Evolutionary conservation across 2,329 filamentous ascomycete genomes (phyloP).

Genomic region (Sclerotinia glacialis): DNA sequence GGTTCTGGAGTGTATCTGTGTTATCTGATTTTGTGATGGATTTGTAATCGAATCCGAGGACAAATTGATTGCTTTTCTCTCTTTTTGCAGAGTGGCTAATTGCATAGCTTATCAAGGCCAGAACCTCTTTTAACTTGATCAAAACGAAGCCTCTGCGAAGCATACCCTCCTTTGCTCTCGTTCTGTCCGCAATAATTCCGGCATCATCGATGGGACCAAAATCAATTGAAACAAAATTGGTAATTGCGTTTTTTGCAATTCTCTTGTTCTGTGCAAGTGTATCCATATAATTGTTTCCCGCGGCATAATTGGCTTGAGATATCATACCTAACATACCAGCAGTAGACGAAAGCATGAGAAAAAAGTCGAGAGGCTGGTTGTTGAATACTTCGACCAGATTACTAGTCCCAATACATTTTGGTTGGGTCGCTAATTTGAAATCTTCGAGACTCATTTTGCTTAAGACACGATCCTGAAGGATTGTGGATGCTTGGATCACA

Average conservation of each 20-base stretch:
- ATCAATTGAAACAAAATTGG: not conserved
- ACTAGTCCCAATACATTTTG: not conserved
- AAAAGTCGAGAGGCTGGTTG: slow-evolving; percentile 35
- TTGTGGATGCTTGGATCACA: not conserved
- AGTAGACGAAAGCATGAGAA: slow-evolving; percentile 42
- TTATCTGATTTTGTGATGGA: slow-evolving; percentile 20
- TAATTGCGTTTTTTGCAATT: not conserved
- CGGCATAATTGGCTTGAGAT: slow-evolving; percentile 26
- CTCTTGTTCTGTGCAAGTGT: slow-evolving; percentile 3
- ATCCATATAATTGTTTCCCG: slow-evolving; percentile 37
- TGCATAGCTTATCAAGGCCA: not conserved
- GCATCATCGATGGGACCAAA: not conserved
- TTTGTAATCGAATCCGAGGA: slow-evolving; percentile 16
- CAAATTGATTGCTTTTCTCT: not conserved
- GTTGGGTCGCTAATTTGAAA: not conserved
- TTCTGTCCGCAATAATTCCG: not conserved
- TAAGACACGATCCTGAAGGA: not conserved
- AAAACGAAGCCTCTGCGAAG: not conserved
- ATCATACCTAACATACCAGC: slow-evolving; percentile 31
- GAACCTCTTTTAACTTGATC: not conserved
- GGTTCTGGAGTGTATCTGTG: slow-evolving; percentile 15
- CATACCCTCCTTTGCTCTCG: not conserved
- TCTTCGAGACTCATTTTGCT: not conserved
- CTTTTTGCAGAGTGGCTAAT: not conserved
- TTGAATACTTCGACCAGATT: not conserved